phyloP scores from a whole-genome alignment of 495 filamentous ascomycete species.

The Neurospora hispaniola region DNA sequence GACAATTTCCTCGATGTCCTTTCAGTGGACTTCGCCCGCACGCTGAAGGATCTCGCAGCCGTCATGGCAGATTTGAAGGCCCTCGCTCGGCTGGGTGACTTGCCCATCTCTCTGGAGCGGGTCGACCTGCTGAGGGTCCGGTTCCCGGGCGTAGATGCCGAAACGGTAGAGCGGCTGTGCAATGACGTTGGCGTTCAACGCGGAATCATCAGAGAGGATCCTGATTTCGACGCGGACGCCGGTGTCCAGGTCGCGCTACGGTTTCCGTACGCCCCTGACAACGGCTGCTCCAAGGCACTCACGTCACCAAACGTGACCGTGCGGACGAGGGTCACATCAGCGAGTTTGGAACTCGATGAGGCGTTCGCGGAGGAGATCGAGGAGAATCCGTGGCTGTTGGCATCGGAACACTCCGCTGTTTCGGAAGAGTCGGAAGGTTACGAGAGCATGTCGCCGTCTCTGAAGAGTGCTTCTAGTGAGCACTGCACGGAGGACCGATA shows the following conservation, averaged over 20 bases:
- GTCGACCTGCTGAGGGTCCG: conserved; percentile 55
- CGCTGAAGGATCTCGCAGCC: conserved; percentile 70
- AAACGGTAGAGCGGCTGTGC: conserved; percentile 74
- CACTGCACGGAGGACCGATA: conserved; percentile 46
- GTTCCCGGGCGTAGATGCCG: conserved; percentile 82
- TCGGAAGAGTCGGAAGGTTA: conserved; percentile 32
- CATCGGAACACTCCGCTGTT: conserved; percentile 13
- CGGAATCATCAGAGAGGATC: conserved; percentile 70
- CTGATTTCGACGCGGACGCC: conserved; percentile 52
- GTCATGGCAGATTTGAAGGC: conserved; percentile 73
- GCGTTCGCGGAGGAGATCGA: conserved; percentile 19
- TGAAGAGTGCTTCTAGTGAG: conserved; percentile 29
- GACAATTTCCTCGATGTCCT: conserved; percentile 74
- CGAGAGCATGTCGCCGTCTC: conserved; percentile 37
- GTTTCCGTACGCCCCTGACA: conserved; percentile 70
- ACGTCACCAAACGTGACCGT: conserved; percentile 44
- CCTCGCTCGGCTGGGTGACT: conserved; percentile 64
- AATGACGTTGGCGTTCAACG: conserved; percentile 72
- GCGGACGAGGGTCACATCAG: conserved; percentile 34
- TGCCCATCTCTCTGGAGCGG: conserved; percentile 65
- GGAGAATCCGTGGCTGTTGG: conserved; percentile 38
- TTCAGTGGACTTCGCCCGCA: conserved; percentile 78
- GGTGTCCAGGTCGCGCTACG: conserved; percentile 63
- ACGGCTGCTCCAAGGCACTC: conserved; percentile 14
- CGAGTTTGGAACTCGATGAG: conserved; percentile 18